Conservation (phyloP, 768 basidiomycete genomes). For the Lactifluus echinatus region DNA sequence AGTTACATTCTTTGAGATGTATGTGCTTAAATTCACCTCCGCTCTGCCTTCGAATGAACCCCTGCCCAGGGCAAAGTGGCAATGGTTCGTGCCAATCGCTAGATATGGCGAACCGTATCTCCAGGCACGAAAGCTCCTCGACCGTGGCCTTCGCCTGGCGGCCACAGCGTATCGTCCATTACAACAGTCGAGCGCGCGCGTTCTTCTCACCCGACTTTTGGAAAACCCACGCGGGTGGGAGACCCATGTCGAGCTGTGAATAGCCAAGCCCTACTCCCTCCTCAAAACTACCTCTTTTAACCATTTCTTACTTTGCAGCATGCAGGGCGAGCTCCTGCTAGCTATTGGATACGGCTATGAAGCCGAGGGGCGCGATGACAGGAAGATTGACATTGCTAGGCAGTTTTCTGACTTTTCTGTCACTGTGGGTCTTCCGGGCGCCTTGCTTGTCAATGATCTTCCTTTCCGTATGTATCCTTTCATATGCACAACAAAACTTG, state of each 20-base stretch:
- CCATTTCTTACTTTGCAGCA: not conserved
- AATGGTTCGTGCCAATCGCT: not conserved
- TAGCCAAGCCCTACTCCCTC: not conserved
- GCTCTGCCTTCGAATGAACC: not conserved
- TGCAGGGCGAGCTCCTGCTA: conserved; percentile 3
- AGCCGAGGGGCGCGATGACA: not conserved
- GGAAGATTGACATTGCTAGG: not conserved
- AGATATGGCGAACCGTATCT: not conserved
- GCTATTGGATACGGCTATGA: conserved; percentile 12
- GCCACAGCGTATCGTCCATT: not conserved
- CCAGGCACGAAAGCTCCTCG: not conserved
- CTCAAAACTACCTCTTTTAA: not conserved
- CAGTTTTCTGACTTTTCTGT: not conserved
- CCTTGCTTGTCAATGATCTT: conserved; percentile 2
- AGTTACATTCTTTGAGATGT: not conserved
- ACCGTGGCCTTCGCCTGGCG: not conserved
- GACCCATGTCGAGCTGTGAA: not conserved
- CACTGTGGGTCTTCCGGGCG: not conserved
- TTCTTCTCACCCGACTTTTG: not conserved
- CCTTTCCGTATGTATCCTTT: conserved; percentile 1
- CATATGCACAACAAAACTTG: too few species aligned
- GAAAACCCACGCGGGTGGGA: not conserved
- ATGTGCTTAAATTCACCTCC: not conserved
- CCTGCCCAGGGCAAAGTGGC: not conserved
- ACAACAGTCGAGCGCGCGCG: not conserved